Base-by-base conservation (phyloP, 257 asterid species). In the Solanum gracilifrons region DNA sequence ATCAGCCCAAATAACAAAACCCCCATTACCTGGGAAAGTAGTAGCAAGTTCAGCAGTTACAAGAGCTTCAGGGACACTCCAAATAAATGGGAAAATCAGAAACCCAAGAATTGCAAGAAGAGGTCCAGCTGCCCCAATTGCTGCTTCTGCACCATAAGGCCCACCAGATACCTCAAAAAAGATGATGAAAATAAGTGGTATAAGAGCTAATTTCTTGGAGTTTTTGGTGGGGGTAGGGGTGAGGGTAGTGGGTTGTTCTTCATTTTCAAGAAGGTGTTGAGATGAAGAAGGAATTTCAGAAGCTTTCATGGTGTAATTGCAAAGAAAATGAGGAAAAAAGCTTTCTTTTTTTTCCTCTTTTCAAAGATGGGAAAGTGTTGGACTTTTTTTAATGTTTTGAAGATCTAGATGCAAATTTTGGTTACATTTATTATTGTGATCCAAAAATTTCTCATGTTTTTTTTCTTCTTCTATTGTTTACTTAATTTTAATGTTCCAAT, bases 31-130 rank as follows among this genome's bases (percentile, higher is more conserved):
- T 25, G 96, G 96, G 33, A 87, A 93, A 9, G 93, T 69, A 36
- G 96, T 93, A 87, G 96, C 91, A 79, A 93, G 94, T 88, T 92
- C 95, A 48, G 96, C 96, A 25, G 95, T 92, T 15, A 92, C 86
- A 8, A 92, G 95, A 60, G 92, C 94, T 51, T 91, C 95, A 5
- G 95, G 93, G 2, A 92, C 88, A 91, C 94, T 91, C 94, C 93
- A 92, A 1, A 92, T 75, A 66, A 93, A 93, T 6, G 94, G 95
- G 90, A 93, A 92, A 9, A 93, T 76, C 4, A 92, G 62, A 76
- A 92, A 93, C 0, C 95, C 96, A 3, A 93, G 93, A 18, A 93
- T 92, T 8, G 93, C 92, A 4, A 91, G 86, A 1, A 93, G 88
- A 0, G 96, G 96, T 60, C 95, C 94, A 4, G 94, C 95, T 4